Evolutionary conservation across 495 filamentous ascomycete species (phyloP), one percentile per base, ranked within the genome.

Genomic region (Amorphotheca resinae): DNA sequence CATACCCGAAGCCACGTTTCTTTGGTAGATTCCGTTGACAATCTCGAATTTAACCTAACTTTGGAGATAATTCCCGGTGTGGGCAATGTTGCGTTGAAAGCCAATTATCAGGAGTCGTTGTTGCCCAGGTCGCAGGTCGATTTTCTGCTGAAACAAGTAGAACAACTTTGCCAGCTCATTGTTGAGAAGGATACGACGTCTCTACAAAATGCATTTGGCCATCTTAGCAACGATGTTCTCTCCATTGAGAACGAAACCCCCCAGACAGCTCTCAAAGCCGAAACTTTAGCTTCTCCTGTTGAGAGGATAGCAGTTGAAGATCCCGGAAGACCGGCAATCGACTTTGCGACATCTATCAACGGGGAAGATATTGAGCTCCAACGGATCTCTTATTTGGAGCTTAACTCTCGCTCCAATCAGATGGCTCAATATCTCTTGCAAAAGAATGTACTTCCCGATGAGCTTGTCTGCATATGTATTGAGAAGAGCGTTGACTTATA

Each of bases 401-500:
- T 93, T 8, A 77, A 85, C 52, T 46, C 46, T 0, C 63, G 61
- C 17, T 74, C 80, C 4, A 84, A 87, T 47, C 61, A 61, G 20
- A 70, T 93, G 34, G 82, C 82, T 2, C 63, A 70, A 42, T 57
- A 68, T 43, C 58, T 93, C 0, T 34, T 64, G 12, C 45, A 64
- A 22, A 37, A 55, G 5, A 70, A 69, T 1, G 59, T 71, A 6
- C 45, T 52, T 0, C 54, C 64, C 1, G 69, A 72, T 7, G 66
- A 75, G 9, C 60, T 82, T 9, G 61, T 88, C 20, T 74, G 74
- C 21, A 71, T 93, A 12, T 65, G 74, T 17, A 77, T 87, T 69
- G 72, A 84, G 18, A 86, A 84, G 48, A 81, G 74, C 0, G 47
- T 76, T 1, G 59, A 77, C 4, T 60, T 84, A 0, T 89, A 88